Conservation (phyloP, 2,329 filamentous ascomycete species). For the Orbilia javanica region DNA sequence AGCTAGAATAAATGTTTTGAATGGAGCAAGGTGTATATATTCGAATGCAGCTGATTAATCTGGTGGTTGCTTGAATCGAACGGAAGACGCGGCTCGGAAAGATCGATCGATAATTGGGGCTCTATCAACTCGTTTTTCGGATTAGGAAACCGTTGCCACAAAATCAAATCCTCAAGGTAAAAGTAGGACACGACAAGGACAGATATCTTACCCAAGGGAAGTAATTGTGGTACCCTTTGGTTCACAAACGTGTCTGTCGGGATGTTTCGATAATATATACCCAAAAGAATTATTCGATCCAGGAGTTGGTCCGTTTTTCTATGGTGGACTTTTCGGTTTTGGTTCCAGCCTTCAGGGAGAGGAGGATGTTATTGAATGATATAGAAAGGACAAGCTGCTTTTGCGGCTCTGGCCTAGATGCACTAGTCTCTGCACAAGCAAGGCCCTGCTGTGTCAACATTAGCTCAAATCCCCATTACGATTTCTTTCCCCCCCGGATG, state of each 20-base stretch:
- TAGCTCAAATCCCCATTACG: slow-evolving; percentile 20
- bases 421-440: slow-evolving; percentile 4
- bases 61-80: slow-evolving; percentile 20
- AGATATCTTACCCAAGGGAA: not conserved
- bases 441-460: not conserved
- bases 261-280: slow-evolving; percentile 4
- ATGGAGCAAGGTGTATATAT: not conserved
- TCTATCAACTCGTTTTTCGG: not conserved
- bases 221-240: slow-evolving; percentile 6
- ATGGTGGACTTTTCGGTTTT: not conserved
- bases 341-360: slow-evolving; percentile 16
- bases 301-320: slow-evolving; percentile 20
- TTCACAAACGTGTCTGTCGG: slow-evolving; percentile 5
- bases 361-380: slow-evolving; percentile 23
- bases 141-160: slow-evolving; percentile 32
- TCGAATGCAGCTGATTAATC: not conserved
- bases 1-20: not conserved
- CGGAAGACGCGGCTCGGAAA: slow-evolving; percentile 15
- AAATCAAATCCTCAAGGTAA: not conserved
- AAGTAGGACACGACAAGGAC: not conserved
- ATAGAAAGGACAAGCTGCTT: not conserved
- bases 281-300: slow-evolving; percentile 7
- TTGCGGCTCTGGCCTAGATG: slow-evolving; percentile 29
- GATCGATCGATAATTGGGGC: slow-evolving; percentile 15
- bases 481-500: slow-evolving; percentile 1